Conservation (phyloP, 2,329 filamentous ascomycete genomes). For the Cytospora mali region DNA sequence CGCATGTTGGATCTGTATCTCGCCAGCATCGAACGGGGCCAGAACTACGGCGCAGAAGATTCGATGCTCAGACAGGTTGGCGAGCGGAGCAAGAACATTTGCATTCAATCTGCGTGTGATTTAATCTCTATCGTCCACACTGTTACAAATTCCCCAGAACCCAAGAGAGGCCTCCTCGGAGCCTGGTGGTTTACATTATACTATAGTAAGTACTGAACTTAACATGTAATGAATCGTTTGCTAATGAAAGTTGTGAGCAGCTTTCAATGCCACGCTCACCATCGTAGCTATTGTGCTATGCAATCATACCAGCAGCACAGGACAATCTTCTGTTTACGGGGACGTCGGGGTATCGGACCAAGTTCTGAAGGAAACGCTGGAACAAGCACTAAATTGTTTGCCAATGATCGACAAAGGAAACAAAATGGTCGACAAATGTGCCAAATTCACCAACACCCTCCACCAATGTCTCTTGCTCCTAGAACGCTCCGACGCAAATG, state of each 20-base stretch:
- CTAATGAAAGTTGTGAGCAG: slow-evolving; percentile 12
- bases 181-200: slow-evolving; percentile 40
- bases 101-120: slow-evolving; percentile 32
- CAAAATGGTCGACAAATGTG: slow-evolving; percentile 29
- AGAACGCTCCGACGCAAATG: slow-evolving; percentile 6
- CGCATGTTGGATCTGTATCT: slow-evolving; percentile 35
- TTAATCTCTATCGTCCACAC: slow-evolving; percentile 32
- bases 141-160: slow-evolving; percentile 26
- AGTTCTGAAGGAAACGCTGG: slow-evolving; percentile 10
- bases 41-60: slow-evolving; percentile 20
- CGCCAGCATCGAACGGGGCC: slow-evolving; percentile 19
- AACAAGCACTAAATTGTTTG: slow-evolving; percentile 21
- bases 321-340: neutral
- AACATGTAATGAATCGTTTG: neutral
- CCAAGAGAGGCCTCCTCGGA: slow-evolving; percentile 32
- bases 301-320: slow-evolving; percentile 16
- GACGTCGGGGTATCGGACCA: slow-evolving; percentile 18
- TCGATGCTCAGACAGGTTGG: slow-evolving; percentile 31
- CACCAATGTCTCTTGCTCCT: slow-evolving; percentile 12
- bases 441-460: slow-evolving; percentile 23
- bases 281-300: slow-evolving; percentile 27
- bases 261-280: slow-evolving; percentile 31
- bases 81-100: slow-evolving; percentile 31
- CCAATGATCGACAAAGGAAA: slow-evolving; percentile 28
- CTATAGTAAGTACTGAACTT: slow-evolving; percentile 32